Base-by-base conservation (phyloP, 176 grass and related monocot species). In the Ananas comosus region DNA sequence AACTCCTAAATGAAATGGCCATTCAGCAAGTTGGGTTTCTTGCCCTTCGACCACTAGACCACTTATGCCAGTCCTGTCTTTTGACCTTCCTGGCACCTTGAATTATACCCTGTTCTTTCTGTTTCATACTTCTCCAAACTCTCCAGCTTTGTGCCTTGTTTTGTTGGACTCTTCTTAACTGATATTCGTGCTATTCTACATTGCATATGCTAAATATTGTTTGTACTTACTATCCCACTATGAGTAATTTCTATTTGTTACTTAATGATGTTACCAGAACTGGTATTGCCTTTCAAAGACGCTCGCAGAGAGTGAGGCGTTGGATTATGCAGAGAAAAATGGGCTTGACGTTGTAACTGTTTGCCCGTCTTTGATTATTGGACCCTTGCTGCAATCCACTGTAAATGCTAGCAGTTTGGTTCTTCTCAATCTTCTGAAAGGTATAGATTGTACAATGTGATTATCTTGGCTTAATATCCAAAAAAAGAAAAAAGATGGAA, bases 281-380 rank as follows among this genome's bases (percentile, higher is more conserved):
- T 88, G 86, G 78, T 88, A 88, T 66, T 83, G 14, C 16, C 69
- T 88, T 56, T 88, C 85, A 19, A 88, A 88, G 82, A 88, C 81
- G 7, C 7, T 70, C 19, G 73, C 81, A 16, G 85, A 92, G 48
- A 86, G 80, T 50, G 82, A 78, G 82, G 82, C 89, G 0, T 13
- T 65, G 53, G 64, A 75, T 0, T 83, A 63, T 76, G 77, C 70
- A 0, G 69, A 33, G 18, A 79, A 27, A 57, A 42, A 59, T 10
- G 73, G 66, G 13, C 12, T 89, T 69, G 74, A 89, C 74, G 64
- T 89, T 0, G 83, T 89, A 18, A 89, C 86, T 47, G 78, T 93
- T 58, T 89, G 86, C 14, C 83, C 90, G 17, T 64, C 77, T 2
- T 17, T 72, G 64, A 18, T 93, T 17, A 18, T 84, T n/a, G 90